These are phyloP conservation scores for Podaxis carcinomalis DNA, from an alignment of 768 basidiomycete genomes.

Conservation along the genomic window DNA sequence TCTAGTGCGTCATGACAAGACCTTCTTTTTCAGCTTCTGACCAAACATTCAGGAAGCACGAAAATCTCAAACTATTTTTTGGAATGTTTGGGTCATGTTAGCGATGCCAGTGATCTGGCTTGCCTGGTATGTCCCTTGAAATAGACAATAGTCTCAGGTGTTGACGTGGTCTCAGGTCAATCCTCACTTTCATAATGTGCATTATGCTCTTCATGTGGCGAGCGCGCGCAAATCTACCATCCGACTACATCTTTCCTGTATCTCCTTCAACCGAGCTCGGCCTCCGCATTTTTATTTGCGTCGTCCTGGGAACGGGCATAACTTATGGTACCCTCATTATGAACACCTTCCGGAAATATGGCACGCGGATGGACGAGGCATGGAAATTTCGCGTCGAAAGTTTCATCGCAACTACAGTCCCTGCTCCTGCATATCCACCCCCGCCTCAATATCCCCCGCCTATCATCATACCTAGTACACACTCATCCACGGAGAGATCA, in stretches of 20 bases:
- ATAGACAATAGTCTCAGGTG: background rate
- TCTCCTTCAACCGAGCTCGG: slow-evolving; percentile 48
- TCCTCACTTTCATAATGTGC: slow-evolving; percentile 31
- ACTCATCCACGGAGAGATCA: background rate
- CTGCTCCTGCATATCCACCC: background rate
- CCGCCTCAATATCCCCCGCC: background rate
- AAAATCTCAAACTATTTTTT: slow-evolving; percentile 23
- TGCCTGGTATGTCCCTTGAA: slow-evolving; percentile 35
- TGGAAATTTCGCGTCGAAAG: slow-evolving; percentile 20
- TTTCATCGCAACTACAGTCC: background rate
- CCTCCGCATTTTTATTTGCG: slow-evolving; percentile 45
- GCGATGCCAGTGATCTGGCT: slow-evolving; percentile 62
- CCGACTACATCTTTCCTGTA: slow-evolving; percentile 41
- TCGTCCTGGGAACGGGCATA: slow-evolving; percentile 45
- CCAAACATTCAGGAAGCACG: slow-evolving; percentile 42
- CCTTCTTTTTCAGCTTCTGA: background rate
- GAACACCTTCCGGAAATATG: slow-evolving; percentile 47
- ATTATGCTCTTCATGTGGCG: slow-evolving; percentile 66
- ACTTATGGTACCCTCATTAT: slow-evolving; percentile 50
- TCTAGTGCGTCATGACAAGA: slow-evolving; percentile 28
- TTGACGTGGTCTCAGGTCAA: background rate
- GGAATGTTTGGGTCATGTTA: slow-evolving; percentile 66
- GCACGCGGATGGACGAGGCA: slow-evolving; percentile 26
- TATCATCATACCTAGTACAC: background rate
- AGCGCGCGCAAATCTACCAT: slow-evolving; percentile 41